These are phyloP conservation scores for Penicillium turbatum DNA, from an alignment of 495 filamentous ascomycete genomes.

Conservation along the genomic window DNA sequence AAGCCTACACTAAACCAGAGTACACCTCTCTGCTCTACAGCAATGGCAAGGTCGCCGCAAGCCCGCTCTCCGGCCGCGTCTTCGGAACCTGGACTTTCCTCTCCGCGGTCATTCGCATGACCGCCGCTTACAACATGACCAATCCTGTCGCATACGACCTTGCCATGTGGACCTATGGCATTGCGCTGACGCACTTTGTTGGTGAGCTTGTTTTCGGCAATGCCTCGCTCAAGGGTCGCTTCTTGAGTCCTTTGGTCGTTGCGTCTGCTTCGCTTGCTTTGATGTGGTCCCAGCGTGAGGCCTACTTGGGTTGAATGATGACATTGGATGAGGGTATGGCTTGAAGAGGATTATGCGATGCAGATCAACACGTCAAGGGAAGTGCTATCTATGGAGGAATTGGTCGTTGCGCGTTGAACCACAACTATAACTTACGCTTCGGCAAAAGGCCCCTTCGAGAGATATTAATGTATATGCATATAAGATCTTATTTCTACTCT, in stretches of 20 bases:
- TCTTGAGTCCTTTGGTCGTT: conserved; percentile 71
- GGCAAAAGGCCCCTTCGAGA: not conserved
- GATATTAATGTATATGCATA: not conserved
- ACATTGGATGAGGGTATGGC: not conserved
- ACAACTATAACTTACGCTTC: not conserved
- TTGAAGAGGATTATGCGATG: not conserved
- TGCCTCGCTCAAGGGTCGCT: conserved; percentile 60
- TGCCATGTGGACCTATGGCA: conserved; percentile 69
- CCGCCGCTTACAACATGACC: conserved; percentile 80
- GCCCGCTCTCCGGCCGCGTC: conserved; percentile 67
- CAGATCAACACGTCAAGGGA: not conserved
- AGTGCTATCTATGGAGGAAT: not conserved
- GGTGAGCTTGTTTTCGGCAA: conserved; percentile 74
- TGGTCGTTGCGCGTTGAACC: not conserved
- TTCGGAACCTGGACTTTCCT: conserved; percentile 93
- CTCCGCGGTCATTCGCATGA: conserved; percentile 68
- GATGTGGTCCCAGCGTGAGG: conserved; percentile 67
- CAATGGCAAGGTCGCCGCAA: conserved; percentile 44
- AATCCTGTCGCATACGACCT: conserved; percentile 70
- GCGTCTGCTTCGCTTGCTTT: conserved; percentile 64
- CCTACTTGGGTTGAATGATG: conserved; percentile 24
- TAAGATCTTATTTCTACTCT: not conserved
- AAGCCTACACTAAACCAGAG: conserved; percentile 68
- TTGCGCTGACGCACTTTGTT: conserved; percentile 77
- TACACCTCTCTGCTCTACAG: conserved; percentile 77